Conservation (phyloP, 2,329 filamentous ascomycete genomes). For the Trichoderma sp. region DNA sequence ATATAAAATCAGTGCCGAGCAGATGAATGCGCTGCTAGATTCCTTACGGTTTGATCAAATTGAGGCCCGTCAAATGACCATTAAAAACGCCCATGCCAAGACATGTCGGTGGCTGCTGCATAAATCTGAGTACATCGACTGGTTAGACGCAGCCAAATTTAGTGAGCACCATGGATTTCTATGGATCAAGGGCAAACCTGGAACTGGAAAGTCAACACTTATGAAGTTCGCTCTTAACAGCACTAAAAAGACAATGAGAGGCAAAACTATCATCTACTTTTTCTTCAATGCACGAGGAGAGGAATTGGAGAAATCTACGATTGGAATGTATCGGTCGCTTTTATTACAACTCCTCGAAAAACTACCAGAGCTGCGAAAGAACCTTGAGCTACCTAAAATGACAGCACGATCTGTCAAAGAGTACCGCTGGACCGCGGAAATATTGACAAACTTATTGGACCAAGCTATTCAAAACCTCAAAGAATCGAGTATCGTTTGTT, state of each 20-base stretch:
- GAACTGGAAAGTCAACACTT: conserved; percentile 45
- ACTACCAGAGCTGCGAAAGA: conserved; percentile 25
- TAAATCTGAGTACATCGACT: neutral
- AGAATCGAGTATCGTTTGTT: conserved; percentile 28
- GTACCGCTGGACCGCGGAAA: neutral
- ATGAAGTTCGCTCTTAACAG: conserved; percentile 40
- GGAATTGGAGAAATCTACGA: conserved; percentile 42
- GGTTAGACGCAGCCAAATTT: conserved; percentile 7
- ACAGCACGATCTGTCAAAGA: conserved; percentile 42
- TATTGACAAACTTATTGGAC: conserved; percentile 26
- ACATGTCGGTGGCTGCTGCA: conserved; percentile 25
- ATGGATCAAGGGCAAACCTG: conserved; percentile 48
- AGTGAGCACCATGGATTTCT: conserved; percentile 39
- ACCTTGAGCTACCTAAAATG: conserved; percentile 50
- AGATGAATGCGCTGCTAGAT: conserved; percentile 23
- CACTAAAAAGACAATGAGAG: neutral
- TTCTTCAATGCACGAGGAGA: conserved; percentile 51
- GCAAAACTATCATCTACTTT: conserved; percentile 38
- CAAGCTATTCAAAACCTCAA: conserved; percentile 21
- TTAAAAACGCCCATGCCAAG: conserved; percentile 37
- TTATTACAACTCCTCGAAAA: conserved; percentile 40
- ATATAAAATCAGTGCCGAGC: neutral
- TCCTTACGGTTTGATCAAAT: conserved; percentile 41
- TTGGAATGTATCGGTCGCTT: conserved; percentile 51
- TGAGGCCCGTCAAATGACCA: conserved; percentile 35